Evolutionary conservation across 1,139 yeast genomes (phyloP), one percentile per base, ranked within the genome.

Genomic region (Debaryomycetaceae sp.): DNA sequence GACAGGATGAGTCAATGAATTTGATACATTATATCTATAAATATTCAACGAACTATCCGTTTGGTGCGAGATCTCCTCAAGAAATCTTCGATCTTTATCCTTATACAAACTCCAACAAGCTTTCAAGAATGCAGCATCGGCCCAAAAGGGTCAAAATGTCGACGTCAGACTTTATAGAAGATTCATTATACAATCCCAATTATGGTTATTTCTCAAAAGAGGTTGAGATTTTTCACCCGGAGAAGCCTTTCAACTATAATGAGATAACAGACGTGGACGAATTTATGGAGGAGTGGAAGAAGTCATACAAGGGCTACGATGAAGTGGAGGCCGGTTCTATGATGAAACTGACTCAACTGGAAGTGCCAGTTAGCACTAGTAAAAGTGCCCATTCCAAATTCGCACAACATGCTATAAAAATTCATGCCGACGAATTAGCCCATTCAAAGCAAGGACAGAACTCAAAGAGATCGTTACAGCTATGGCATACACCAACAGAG

Each of bases 401-500:
- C 49, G 78, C 75, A 6, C 46, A 54, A n/a, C 51, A 63, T 33
- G 76, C 78, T 7, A 56, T 60, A 40, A 52, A 55, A 14, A 56
- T 72, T 27, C 62, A 67, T 24, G 55, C 62, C 20, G 66, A 66
- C 46, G 73, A 69, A 50, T 58, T 55, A 37, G 36, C 37, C 41
- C 51, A 48, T 14, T 47, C 51, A 4, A 42, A 49, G 22, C 52
- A 8, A 36, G 44, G 11, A 37, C 55, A 42, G 38, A 49, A 54
- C 31, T 52, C 62, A 9, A 69, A 68, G 45, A 68, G 75, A 36
- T 71, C 81, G 14, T 63, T 84, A 22, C 96, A 88, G 61, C 66
- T 87, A 40, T 88, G 96, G 96, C 96, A 88, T 58, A 88, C 96
- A 0, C 96, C 96, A 0, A 86, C 95, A 0, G 96, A 88, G 60